phyloP scores from a whole-genome alignment of 306 rosid genomes.

The Purshia tridentata region DNA sequence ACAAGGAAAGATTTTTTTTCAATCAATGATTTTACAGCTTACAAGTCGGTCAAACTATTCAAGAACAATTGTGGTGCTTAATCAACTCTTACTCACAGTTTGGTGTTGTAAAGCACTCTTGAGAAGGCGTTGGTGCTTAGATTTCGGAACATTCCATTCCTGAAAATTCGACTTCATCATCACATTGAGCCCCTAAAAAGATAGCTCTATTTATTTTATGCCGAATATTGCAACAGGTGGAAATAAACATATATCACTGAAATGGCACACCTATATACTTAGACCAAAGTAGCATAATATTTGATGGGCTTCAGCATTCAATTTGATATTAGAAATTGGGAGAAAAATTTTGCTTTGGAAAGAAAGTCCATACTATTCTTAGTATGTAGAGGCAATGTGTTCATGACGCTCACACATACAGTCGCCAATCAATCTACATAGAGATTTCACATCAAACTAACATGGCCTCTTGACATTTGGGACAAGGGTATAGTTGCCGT shows the following conservation, averaged over 20 bases:
- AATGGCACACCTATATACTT: neutral
- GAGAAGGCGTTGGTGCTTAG: constrained; percentile 80
- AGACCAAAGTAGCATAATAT: neutral
- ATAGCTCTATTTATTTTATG: neutral
- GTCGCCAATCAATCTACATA: neutral
- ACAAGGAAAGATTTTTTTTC: constrained; percentile 16
- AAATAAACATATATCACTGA: neutral
- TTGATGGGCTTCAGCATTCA: neutral
- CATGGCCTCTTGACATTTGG: neutral
- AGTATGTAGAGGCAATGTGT: neutral
- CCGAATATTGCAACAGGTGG: neutral
- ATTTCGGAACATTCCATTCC: constrained; percentile 75
- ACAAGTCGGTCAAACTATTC: constrained; percentile 5
- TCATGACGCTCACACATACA: too few species aligned
- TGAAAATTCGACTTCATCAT: constrained; percentile 33
- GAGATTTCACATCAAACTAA: neutral
- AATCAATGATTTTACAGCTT: neutral
- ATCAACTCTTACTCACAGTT: constrained; percentile 62
- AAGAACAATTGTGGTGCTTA: constrained; percentile 23
- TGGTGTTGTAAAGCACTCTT: constrained; percentile 73
- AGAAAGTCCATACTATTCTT: neutral
- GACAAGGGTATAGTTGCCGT: neutral
- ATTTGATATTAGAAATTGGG: neutral
- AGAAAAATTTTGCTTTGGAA: neutral
- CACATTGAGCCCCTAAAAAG: neutral